Evolutionary conservation across 257 asterid genomes (phyloP).

Genomic region (Thymus quinquecostatus): DNA sequence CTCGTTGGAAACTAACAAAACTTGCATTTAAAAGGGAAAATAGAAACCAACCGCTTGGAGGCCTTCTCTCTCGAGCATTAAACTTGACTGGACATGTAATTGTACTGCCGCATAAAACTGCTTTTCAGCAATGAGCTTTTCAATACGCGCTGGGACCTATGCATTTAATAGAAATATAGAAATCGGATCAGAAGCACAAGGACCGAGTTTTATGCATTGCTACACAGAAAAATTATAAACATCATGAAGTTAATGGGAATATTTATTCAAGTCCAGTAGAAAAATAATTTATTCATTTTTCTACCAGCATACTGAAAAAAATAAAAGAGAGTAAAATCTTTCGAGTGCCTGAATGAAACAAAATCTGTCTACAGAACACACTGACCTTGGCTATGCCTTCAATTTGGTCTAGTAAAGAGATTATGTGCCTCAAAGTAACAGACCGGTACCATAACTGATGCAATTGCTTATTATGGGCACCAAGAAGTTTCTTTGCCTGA

Average conservation of each 20-base stretch:
- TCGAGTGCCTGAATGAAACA: constrained; percentile 10
- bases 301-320: constrained; percentile 19
- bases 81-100: constrained; percentile 80
- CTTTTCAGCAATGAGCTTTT: constrained; percentile 87
- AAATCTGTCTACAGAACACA: constrained; percentile 29
- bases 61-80: constrained; percentile 99
- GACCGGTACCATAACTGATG: constrained; percentile 99
- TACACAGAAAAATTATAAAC: constrained; percentile 22
- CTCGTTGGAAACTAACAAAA: constrained; percentile 13
- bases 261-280: constrained; percentile 22
- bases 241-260: background rate
- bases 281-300: constrained; percentile 8
- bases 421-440: constrained; percentile 95
- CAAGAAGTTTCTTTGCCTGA: constrained; percentile 87
- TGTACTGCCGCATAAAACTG: constrained; percentile 98
- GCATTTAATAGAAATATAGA: constrained; percentile 37
- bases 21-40: constrained; percentile 17
- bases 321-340: background rate
- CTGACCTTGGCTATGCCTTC: constrained; percentile 97
- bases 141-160: constrained; percentile 95
- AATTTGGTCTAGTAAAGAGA: constrained; percentile 92
- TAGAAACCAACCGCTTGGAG: constrained; percentile 73
- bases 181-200: constrained; percentile 32
- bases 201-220: constrained; percentile 16
- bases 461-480: constrained; percentile 92